Percentiles rank a stretch among this genome's conserved stretches.
These are phyloP conservation scores for Cladophialophora carrionii DNA, from an alignment of 2,329 filamentous ascomycete genomes.

Conservation along the genomic window DNA sequence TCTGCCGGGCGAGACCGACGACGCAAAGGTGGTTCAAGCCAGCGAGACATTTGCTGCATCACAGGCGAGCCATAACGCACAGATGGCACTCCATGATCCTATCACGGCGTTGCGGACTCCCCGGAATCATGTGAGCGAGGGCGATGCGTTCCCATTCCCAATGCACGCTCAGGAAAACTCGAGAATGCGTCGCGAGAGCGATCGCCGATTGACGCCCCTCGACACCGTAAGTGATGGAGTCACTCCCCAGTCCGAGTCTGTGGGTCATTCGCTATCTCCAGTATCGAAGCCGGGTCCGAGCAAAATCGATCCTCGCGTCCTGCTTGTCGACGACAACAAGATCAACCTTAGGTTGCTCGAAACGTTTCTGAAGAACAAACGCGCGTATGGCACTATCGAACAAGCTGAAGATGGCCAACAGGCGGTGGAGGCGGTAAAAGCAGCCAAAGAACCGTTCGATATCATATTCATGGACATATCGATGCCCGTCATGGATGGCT, in stretches of 20 bases:
- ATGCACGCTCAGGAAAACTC: conserved; percentile 20
- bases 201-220: conserved; percentile 5
- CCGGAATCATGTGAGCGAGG: conserved; percentile 21
- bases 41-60: conserved; percentile 33
- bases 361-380: conserved; percentile 45
- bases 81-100: conserved; percentile 32
- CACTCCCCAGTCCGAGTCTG: conserved; percentile 8
- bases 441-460: conserved; percentile 42
- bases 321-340: conserved; percentile 50
- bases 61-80: conserved; percentile 27
- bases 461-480: conserved; percentile 54
- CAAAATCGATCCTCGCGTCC: conserved; percentile 31
- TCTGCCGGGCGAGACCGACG: conserved; percentile 14
- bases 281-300: background rate
- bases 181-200: conserved; percentile 22
- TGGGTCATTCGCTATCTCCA: background rate
- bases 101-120: conserved; percentile 24
- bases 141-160: conserved; percentile 25
- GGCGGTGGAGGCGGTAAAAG: conserved; percentile 46
- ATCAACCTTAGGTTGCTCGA: conserved; percentile 49
- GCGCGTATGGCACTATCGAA: conserved; percentile 43
- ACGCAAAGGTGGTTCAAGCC: conserved; percentile 26
- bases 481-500: conserved; percentile 54
- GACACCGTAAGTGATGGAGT: conserved; percentile 4
- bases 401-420: conserved; percentile 47